Evolutionary conservation across 768 basidiomycete genomes (phyloP), one percentile per base, ranked within the genome.

Genomic region (Nidularia pulvinata): DNA sequence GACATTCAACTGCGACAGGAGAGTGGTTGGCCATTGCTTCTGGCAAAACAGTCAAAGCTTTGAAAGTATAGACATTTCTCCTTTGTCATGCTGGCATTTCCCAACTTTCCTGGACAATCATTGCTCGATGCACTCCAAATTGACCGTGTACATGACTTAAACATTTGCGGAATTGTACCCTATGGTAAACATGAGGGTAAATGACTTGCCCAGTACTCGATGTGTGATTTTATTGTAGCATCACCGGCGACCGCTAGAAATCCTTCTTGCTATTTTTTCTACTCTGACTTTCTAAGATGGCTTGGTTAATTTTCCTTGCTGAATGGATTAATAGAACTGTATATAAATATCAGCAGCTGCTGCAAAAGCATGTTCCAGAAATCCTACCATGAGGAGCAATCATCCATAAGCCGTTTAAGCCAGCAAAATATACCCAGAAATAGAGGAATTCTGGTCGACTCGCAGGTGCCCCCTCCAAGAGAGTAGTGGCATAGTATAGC

Each of bases 21-120:
- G 93, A 95, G 68, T 95, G 93, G 92, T 72, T 95, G 16, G 92
- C 89, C 22, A 81, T 93, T 63, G 85, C 89, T 43, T 86, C 84
- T 58, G 93, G 93, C 32, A 93, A 88, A 72, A 80, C 81, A 14
- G 85, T 95, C 61, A 89, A 89, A 69, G 85, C 88, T 34, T 67
- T 93, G 64, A 92, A 91, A 71, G 88, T 93, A 57, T 92, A 81
- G 75, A 19, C 19, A 19, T 19, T 19, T 19, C 19, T 19, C 19
- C 19, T 19, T 19, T 19, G 19, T 19, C 19, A 19, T 39, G 30
- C 64, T 57, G 32, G 61, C 63, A 46, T 19, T 19, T 19, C 19
- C 19, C 19, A 19, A 19, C 19, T 19, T 19, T 19, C 19, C 19
- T 19, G 19, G 19, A 19, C 19, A 19, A 19, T 19, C 19, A 19